Evolutionary conservation across 441 rosid genomes (phyloP).

Genomic region (Gossypium davidsonii): DNA sequence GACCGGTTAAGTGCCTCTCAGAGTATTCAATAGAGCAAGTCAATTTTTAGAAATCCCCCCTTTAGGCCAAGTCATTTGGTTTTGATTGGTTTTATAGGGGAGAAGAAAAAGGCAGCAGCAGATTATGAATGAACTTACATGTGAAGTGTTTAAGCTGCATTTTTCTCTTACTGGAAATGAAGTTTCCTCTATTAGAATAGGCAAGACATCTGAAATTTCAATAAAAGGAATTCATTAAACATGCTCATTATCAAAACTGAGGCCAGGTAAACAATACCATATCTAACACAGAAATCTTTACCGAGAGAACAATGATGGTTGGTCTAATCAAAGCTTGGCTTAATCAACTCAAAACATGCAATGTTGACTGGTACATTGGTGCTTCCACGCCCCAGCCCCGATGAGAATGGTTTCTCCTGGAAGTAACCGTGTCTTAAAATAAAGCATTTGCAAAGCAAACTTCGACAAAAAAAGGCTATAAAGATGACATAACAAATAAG

Average conservation of each 20-base stretch:
- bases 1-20: not conserved
- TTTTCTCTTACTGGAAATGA: constrained; percentile 39
- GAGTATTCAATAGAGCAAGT: too few species aligned
- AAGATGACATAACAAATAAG: not conserved
- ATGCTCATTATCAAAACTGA: not conserved
- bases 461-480: not conserved
- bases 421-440: not conserved
- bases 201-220: constrained; percentile 45
- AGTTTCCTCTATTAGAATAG: constrained; percentile 43
- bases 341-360: constrained; percentile 41
- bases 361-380: constrained; percentile 30
- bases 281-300: constrained; percentile 12
- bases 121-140: constrained; percentile 28
- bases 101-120: not conserved
- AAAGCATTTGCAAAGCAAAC: not conserved
- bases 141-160: constrained; percentile 30
- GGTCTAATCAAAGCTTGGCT: constrained; percentile 40
- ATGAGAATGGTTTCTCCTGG: constrained; percentile 37
- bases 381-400: constrained; percentile 35
- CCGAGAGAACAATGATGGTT: constrained; percentile 38
- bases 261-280: not conserved
- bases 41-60: too few species aligned
- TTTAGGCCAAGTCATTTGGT: too few species aligned
- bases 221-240: constrained; percentile 10
- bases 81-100: too few species aligned